Conservation (phyloP, 164 flowering plant species). For the Vitis vinifera region DNA sequence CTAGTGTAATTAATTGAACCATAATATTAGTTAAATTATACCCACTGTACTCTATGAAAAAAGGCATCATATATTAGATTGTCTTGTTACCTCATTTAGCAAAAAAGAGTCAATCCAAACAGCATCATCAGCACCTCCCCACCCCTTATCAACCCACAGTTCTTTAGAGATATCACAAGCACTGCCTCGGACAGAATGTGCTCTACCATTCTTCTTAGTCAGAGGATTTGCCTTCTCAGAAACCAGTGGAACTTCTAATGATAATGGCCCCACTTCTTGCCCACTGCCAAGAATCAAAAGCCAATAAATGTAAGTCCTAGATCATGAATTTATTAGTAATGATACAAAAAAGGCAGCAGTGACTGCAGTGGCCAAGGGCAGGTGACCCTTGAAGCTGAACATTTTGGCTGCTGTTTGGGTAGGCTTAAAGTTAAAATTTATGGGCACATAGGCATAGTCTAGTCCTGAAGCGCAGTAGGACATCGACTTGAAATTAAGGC, state of each 20-base stretch:
- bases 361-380: too few species aligned
- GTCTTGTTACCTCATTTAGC: constrained; percentile 42
- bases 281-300: constrained; percentile 52
- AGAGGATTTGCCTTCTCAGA: constrained; percentile 6
- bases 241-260: constrained; percentile 33
- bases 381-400: too few species aligned
- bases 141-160: constrained; percentile 18
- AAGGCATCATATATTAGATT: background rate
- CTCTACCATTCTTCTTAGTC: constrained; percentile 20
- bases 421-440: too few species aligned
- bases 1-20: too few species aligned
- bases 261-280: constrained; percentile 52
- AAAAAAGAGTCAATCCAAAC: constrained; percentile 33
- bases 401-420: too few species aligned
- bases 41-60: background rate
- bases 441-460: too few species aligned
- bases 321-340: background rate
- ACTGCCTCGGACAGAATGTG: constrained; percentile 26
- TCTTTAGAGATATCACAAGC: constrained; percentile 5
- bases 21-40: too few species aligned
- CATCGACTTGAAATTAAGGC: too few species aligned
- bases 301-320: background rate
- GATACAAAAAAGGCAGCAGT: background rate
- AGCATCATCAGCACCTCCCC: constrained; percentile 13
- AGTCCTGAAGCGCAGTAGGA: too few species aligned